A percentile compares a stretch with the other conserved stretches of the same genome.
Conservation (phyloP, 2,329 filamentous ascomycete genomes). For the Metarhizium humberi region DNA sequence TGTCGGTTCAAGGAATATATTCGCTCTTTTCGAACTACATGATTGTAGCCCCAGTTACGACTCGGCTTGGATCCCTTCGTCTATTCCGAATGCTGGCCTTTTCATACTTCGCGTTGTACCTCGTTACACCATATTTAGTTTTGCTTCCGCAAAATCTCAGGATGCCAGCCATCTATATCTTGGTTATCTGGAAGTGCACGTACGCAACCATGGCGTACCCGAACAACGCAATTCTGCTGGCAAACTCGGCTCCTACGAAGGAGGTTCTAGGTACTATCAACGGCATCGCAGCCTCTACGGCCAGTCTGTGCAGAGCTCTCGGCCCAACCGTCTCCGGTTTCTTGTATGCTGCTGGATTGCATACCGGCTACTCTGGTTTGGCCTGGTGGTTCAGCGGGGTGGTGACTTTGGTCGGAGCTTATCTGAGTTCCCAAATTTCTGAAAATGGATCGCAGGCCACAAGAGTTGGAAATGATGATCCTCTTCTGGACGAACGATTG, state of each 20-base stretch:
- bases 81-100: slow-evolving; percentile 76
- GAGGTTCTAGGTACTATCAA: slow-evolving; percentile 87
- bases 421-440: slow-evolving; percentile 67
- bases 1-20: slow-evolving; percentile 81
- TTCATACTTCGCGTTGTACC: slow-evolving; percentile 79
- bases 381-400: slow-evolving; percentile 88
- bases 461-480: slow-evolving; percentile 29
- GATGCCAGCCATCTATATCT: slow-evolving; percentile 64
- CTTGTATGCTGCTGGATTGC: slow-evolving; percentile 71
- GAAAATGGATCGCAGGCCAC: slow-evolving; percentile 44
- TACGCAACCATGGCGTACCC: slow-evolving; percentile 88
- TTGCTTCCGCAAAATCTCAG: slow-evolving; percentile 65
- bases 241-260: slow-evolving; percentile 77
- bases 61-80: slow-evolving; percentile 65
- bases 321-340: slow-evolving; percentile 82
- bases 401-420: slow-evolving; percentile 65
- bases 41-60: slow-evolving; percentile 70
- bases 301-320: slow-evolving; percentile 78
- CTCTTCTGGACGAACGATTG: slow-evolving; percentile 22
- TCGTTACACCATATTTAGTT: slow-evolving; percentile 81
- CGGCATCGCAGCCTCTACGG: slow-evolving; percentile 82
- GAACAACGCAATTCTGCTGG: slow-evolving; percentile 77
- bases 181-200: slow-evolving; percentile 87
- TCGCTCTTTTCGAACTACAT: slow-evolving; percentile 81
- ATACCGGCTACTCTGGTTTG: slow-evolving; percentile 73